Conservation (phyloP, 768 basidiomycete species). For the Suillus decipiens region DNA sequence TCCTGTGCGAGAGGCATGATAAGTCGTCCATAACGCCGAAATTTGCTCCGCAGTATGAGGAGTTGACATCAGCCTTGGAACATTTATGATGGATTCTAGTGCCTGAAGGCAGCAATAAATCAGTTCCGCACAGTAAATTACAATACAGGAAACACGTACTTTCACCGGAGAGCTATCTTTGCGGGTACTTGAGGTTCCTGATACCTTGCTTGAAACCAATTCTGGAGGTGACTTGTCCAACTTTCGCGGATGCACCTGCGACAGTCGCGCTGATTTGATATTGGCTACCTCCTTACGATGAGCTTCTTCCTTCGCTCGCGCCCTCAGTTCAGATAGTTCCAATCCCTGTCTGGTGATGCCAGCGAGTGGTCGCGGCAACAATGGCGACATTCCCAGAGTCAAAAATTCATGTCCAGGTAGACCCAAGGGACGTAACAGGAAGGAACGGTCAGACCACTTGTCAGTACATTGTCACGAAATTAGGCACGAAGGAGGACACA, state of each 20-base stretch:
- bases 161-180: slow-evolving; percentile 72
- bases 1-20: slow-evolving; percentile 78
- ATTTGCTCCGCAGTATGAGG: slow-evolving; percentile 77
- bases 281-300: slow-evolving; percentile 32
- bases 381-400: slow-evolving; percentile 6
- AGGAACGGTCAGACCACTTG: slow-evolving; percentile 20
- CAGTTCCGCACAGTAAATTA: background rate
- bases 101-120: slow-evolving; percentile 50
- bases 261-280: slow-evolving; percentile 19
- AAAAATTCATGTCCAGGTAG: slow-evolving; percentile 11
- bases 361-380: background rate
- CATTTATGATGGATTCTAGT: slow-evolving; percentile 77
- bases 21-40: slow-evolving; percentile 84
- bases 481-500: slow-evolving; percentile 13
- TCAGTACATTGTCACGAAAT: slow-evolving; percentile 18
- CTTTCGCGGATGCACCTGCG: slow-evolving; percentile 13
- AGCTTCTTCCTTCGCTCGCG: slow-evolving; percentile 29
- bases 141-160: slow-evolving; percentile 35
- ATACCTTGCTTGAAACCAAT: slow-evolving; percentile 7
- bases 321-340: slow-evolving; percentile 38
- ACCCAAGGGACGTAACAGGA: slow-evolving; percentile 11
- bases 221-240: slow-evolving; percentile 12
- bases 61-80: slow-evolving; percentile 62
- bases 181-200: slow-evolving; percentile 31
- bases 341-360: slow-evolving; percentile 43